Conservation (phyloP, 495 filamentous ascomycete genomes). For the Chaetomium tenue region DNA sequence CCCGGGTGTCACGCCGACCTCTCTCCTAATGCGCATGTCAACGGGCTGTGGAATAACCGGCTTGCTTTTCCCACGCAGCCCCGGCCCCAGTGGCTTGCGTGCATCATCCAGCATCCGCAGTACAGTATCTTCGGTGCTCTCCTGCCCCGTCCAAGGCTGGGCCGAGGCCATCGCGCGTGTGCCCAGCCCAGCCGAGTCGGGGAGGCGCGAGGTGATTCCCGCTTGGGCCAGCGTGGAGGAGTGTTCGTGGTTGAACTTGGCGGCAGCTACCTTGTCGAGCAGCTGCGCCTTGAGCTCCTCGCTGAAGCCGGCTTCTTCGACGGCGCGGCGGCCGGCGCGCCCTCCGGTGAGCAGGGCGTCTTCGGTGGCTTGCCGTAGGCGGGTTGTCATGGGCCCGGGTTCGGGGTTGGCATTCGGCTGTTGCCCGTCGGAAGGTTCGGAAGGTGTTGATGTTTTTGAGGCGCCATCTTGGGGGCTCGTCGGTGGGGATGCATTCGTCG, state of each 20-base stretch:
- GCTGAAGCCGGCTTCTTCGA: constrained; percentile 82
- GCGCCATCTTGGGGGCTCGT: constrained; percentile 1
- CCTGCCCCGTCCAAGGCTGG: constrained; percentile 74
- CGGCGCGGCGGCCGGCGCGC: constrained; percentile 65
- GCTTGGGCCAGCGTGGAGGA: constrained; percentile 66
- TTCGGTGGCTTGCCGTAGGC: constrained; percentile 77
- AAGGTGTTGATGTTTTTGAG: not conserved
- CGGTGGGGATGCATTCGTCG: not conserved
- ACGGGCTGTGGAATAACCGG: constrained; percentile 52
- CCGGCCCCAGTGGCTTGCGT: constrained; percentile 63
- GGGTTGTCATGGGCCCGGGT: constrained; percentile 66
- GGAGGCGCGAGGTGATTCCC: constrained; percentile 44
- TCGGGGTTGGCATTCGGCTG: constrained; percentile 28
- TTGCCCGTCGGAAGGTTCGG: not conserved
- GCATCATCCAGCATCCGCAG: constrained; percentile 87
- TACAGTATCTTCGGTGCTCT: constrained; percentile 69
- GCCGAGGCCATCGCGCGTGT: constrained; percentile 70
- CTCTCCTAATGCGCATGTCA: constrained; percentile 58
- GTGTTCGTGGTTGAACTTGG: constrained; percentile 69
- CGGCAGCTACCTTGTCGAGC: constrained; percentile 67
- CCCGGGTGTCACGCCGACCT: constrained; percentile 46
- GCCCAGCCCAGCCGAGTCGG: constrained; percentile 65
- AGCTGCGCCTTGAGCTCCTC: constrained; percentile 76
- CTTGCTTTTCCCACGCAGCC: constrained; percentile 45
- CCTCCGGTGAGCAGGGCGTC: constrained; percentile 71